phyloP scores from a whole-genome alignment of 202 grass and related monocot species.

The Cymbopogon flexuosus region DNA sequence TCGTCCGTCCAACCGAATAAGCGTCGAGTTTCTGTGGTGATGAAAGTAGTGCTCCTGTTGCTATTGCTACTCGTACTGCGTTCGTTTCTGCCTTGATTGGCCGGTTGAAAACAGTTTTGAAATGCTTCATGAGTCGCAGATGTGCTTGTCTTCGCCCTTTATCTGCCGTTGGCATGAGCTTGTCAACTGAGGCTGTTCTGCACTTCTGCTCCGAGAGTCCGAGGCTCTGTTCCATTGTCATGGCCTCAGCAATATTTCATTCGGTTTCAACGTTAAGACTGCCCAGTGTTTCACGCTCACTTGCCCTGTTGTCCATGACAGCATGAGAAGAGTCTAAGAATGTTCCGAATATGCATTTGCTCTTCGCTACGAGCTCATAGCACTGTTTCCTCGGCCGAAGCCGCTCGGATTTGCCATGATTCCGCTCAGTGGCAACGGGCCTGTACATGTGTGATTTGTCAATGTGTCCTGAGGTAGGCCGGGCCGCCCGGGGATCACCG shows the following conservation, averaged over 20 bases:
- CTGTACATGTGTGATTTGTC: too few species aligned
- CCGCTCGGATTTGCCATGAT: neutral
- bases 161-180: neutral
- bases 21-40: neutral
- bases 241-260: neutral
- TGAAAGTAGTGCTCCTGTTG: neutral
- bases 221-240: neutral
- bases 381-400: too few species aligned
- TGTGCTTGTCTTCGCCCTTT: neutral
- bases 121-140: neutral
- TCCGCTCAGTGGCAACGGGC: neutral
- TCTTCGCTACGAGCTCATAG: neutral
- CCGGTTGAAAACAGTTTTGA: neutral
- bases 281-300: neutral
- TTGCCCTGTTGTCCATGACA: neutral
- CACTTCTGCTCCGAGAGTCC: neutral
- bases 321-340: neutral
- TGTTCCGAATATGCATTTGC: neutral
- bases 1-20: conserved; percentile 29
- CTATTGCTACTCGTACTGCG: neutral
- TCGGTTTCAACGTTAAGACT: neutral
- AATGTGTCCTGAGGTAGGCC: too few species aligned
- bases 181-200: neutral
- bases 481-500: too few species aligned
- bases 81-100: neutral